These are phyloP conservation scores for Chalciporus sp. DNA, from an alignment of 1,284 basidiomycete genomes.

Conservation along the genomic window DNA sequence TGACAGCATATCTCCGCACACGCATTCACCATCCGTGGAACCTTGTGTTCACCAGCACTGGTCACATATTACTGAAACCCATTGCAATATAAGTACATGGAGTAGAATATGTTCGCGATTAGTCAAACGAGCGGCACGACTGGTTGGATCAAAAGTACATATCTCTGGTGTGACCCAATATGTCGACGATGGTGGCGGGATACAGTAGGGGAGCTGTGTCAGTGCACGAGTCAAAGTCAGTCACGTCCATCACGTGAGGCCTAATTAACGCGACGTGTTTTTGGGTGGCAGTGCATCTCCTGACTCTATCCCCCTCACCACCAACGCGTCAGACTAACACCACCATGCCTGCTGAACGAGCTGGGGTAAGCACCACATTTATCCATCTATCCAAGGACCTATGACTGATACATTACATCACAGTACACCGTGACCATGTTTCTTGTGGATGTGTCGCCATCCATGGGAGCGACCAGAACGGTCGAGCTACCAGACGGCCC, in stretches of 20 bases:
- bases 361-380: conserved; percentile 56
- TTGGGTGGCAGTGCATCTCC: conserved; percentile 19
- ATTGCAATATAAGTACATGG: background rate
- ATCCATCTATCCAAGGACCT: background rate
- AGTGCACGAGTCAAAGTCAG: background rate
- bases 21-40: background rate
- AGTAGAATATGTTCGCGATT: background rate
- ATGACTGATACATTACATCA: background rate
- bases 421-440: conserved; percentile 87
- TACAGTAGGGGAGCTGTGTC: too few relatives aligned
- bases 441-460: conserved; percentile 83
- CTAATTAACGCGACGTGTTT: conserved; percentile 31
- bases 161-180: too few relatives aligned
- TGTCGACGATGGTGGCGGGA: too few relatives aligned
- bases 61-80: background rate
- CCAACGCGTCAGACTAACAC: conserved; percentile 10
- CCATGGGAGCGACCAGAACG: conserved; percentile 72
- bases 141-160: too few relatives aligned
- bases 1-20: background rate
- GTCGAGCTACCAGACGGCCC: conserved; percentile 58
- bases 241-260: conserved; percentile 30
- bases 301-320: conserved; percentile 9
- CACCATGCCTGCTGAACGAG: conserved; percentile 74
- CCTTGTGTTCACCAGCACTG: background rate
- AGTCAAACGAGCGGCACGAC: too few relatives aligned